Evolutionary conservation across 108 stramenopile species (phyloP).

Genomic region (Cyclostephanos tholiformis): DNA sequence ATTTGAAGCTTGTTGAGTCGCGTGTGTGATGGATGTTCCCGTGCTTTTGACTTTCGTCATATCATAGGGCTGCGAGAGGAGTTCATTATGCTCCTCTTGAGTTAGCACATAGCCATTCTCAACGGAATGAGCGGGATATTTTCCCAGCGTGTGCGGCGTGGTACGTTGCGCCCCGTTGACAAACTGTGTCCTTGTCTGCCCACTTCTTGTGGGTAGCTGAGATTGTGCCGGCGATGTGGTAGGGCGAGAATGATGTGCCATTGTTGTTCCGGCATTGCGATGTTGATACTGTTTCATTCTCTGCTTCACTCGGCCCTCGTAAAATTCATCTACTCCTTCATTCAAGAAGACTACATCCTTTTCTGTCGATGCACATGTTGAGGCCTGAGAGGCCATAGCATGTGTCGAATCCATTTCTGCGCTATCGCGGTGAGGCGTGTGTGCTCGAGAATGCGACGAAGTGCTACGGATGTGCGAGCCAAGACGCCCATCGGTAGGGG

Average conservation of each 20-base stretch:
- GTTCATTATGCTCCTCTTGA: neutral
- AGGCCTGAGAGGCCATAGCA: neutral
- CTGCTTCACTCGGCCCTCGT: neutral
- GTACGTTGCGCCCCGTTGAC: neutral
- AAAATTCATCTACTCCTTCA: constrained; percentile 6
- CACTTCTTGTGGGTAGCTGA: neutral
- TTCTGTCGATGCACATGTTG: constrained; percentile 3
- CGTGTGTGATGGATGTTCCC: neutral
- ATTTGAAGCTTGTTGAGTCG: constrained; percentile 3
- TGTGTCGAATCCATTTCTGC: neutral
- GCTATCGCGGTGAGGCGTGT: neutral
- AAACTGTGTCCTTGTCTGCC: neutral
- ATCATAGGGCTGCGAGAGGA: constrained; percentile 1
- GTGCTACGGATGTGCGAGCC: constrained; percentile 7
- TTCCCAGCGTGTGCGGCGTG: neutral
- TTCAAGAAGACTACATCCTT: constrained; percentile 11
- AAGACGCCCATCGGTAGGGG: constrained; percentile 4
- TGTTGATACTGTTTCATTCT: neutral
- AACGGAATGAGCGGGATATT: neutral
- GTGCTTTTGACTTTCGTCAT: constrained; percentile 4
- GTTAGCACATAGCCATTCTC: neutral
- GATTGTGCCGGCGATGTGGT: neutral
- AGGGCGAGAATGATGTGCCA: neutral
- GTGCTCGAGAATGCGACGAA: constrained; percentile 2
- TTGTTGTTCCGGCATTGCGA: neutral